These are phyloP conservation scores for Fusarium tupiense DNA, from an alignment of 2,329 filamentous ascomycete genomes.

Conservation along the genomic window DNA sequence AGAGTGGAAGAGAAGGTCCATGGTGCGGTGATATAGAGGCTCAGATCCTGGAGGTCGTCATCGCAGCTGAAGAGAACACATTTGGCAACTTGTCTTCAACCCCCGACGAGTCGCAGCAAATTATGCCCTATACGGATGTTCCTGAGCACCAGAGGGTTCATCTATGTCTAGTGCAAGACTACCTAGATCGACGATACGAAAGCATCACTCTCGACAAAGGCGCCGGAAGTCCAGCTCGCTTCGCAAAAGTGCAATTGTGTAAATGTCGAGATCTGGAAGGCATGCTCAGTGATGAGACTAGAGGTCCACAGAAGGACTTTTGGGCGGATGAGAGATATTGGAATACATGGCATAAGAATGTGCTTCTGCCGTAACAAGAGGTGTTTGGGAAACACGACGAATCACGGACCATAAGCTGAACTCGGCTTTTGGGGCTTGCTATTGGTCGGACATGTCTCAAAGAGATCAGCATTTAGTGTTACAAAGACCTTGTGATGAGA, in stretches of 20 bases:
- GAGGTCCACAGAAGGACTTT: neutral
- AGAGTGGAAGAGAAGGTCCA: slow-evolving; percentile 22
- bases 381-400: neutral
- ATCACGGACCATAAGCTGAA: no score
- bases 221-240: neutral
- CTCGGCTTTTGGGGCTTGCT: neutral
- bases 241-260: neutral
- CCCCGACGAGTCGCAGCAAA: accelerated
- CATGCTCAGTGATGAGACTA: neutral
- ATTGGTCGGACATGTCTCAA: neutral
- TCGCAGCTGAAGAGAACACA: slow-evolving; percentile 5
- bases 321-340: neutral
- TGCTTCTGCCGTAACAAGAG: neutral
- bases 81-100: accelerated
- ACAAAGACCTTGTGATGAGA: no score
- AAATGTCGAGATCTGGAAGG: neutral
- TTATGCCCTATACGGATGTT: accelerated
- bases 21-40: slow-evolving; percentile 21
- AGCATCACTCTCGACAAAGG: neutral
- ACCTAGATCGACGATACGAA: neutral
- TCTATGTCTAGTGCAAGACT: neutral
- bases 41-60: neutral
- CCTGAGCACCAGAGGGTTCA: neutral
- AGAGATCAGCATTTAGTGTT: no score
- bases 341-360: neutral